Evolutionary conservation across 768 basidiomycete species (phyloP).

Genomic region (Mycena vitilis): DNA sequence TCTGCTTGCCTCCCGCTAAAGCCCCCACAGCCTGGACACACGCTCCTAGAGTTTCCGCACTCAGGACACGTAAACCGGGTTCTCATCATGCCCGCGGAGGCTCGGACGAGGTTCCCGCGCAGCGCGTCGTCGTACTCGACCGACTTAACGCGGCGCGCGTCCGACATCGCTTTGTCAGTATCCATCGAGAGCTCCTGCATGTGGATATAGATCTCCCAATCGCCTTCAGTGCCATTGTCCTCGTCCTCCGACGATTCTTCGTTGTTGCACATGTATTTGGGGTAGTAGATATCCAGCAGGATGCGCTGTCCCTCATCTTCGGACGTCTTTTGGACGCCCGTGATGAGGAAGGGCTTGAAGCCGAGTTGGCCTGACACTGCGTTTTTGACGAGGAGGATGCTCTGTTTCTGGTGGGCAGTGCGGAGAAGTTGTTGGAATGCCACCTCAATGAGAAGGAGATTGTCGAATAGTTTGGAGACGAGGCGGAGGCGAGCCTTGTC

Average conservation of each 20-base stretch:
- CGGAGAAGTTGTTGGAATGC: constrained; percentile 14
- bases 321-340: background rate
- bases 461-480: constrained; percentile 2
- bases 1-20: constrained; percentile 1
- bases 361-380: background rate
- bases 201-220: constrained; percentile 25
- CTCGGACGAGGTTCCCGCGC: constrained; percentile 17
- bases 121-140: constrained; percentile 8
- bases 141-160: constrained; percentile 4
- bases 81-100: constrained; percentile 17
- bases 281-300: constrained; percentile 19
- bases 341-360: constrained; percentile 15
- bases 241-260: background rate
- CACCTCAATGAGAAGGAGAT: constrained; percentile 14
- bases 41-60: constrained; percentile 20
- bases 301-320: background rate
- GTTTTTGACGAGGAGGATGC: constrained; percentile 11
- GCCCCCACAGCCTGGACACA: constrained; percentile 26
- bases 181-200: constrained; percentile 1
- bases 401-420: background rate
- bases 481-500: constrained; percentile 5
- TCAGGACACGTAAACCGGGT: constrained; percentile 18
- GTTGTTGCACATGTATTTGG: constrained; percentile 15
- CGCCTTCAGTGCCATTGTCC: background rate
- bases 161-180: background rate